A percentile compares a stretch with the other conserved stretches of the same genome.
Evolutionary conservation across 805 yeast species (phyloP).

Genomic region (Saturnispora ahearnii): DNA sequence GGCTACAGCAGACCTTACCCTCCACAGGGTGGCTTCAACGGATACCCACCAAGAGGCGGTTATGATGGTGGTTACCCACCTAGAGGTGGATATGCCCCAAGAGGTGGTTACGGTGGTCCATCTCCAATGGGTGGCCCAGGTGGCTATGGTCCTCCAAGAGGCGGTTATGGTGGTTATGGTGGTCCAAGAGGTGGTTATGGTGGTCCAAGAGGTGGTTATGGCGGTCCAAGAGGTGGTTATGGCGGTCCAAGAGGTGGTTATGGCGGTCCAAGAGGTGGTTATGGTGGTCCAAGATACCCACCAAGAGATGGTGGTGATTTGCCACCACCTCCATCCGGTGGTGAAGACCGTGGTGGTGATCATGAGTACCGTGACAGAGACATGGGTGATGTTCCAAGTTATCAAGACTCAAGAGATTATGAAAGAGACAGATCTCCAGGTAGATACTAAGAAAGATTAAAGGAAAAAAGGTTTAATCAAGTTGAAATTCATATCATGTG

Average conservation of each 20-base stretch:
- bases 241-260: slow-evolving; percentile 26
- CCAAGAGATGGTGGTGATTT: slow-evolving; percentile 26
- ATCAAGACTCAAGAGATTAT: slow-evolving; percentile 37
- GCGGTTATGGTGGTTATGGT: slow-evolving; percentile 25
- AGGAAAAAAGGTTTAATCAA: background rate
- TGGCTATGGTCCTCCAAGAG: slow-evolving; percentile 25
- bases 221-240: slow-evolving; percentile 24
- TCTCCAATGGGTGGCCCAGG: slow-evolving; percentile 26
- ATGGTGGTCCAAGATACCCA: slow-evolving; percentile 18
- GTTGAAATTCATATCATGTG: background rate
- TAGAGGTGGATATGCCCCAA: slow-evolving; percentile 20
- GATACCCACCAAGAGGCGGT: slow-evolving; percentile 19
- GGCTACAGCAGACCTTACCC: slow-evolving; percentile 11
- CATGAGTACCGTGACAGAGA: slow-evolving; percentile 7
- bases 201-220: slow-evolving; percentile 28
- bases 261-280: slow-evolving; percentile 23
- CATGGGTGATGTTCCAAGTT: slow-evolving; percentile 5
- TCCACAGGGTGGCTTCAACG: slow-evolving; percentile 12
- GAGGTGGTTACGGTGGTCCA: slow-evolving; percentile 28
- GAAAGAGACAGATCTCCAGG: slow-evolving; percentile 72
- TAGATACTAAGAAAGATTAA: slow-evolving; percentile 40
- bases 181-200: slow-evolving; percentile 21
- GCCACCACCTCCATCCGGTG: slow-evolving; percentile 24
- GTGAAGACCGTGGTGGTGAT: slow-evolving; percentile 20
- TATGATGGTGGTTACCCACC: slow-evolving; percentile 14